These are phyloP conservation scores for Ogataea nakhonphanomensis DNA, from an alignment of 805 yeast species.

Conservation along the genomic window DNA sequence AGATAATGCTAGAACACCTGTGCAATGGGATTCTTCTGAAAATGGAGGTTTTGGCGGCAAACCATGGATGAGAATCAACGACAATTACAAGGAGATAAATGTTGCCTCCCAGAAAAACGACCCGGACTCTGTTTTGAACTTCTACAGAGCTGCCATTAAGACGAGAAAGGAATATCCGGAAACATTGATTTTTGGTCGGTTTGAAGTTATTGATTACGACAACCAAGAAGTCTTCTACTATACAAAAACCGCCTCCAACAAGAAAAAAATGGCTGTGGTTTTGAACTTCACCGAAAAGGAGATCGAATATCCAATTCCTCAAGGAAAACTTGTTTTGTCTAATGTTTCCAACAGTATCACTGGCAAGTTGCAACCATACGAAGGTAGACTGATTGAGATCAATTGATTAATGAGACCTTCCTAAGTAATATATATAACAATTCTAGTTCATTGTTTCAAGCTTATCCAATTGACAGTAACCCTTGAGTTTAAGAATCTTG, in stretches of 20 bases:
- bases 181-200: slow-evolving; percentile 42
- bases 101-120: slow-evolving; percentile 44
- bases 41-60: slow-evolving; percentile 23
- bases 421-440: background rate
- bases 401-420: background rate
- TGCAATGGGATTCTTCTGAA: slow-evolving; percentile 2
- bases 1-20: slow-evolving; percentile 1
- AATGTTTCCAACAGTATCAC: background rate
- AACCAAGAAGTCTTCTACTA: slow-evolving; percentile 41
- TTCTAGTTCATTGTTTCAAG: background rate
- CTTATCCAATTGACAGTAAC: no score
- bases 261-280: slow-evolving; percentile 33
- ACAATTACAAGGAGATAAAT: slow-evolving; percentile 47
- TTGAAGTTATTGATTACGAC: slow-evolving; percentile 42
- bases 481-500: no score
- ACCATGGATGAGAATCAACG: slow-evolving; percentile 55
- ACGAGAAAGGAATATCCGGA: slow-evolving; percentile 45
- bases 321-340: background rate
- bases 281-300: slow-evolving; percentile 40
- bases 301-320: background rate
- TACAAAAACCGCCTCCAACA: slow-evolving; percentile 34
- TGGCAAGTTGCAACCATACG: slow-evolving; percentile 1
- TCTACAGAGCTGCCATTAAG: slow-evolving; percentile 42
- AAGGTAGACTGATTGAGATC: slow-evolving; percentile 1
- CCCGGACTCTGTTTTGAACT: slow-evolving; percentile 42